These are phyloP conservation scores for Moniliella sp. DNA, from an alignment of 1,284 basidiomycete species.

Conservation along the genomic window DNA sequence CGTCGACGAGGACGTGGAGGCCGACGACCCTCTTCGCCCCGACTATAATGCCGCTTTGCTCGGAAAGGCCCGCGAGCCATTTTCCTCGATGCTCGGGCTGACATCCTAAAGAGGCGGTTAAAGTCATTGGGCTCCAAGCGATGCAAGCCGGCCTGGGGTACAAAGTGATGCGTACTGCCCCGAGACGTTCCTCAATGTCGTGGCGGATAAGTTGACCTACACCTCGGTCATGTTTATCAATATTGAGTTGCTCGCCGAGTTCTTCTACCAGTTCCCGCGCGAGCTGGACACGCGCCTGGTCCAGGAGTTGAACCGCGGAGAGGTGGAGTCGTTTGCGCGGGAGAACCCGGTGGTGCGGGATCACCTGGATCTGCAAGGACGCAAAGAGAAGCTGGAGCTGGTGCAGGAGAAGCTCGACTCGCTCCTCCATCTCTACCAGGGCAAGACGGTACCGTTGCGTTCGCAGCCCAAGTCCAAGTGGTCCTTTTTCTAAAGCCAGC, in stretches of 20 bases:
- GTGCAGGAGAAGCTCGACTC: slow-evolving; percentile 38
- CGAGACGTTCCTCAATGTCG: slow-evolving; percentile 83
- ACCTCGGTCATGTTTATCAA: slow-evolving; percentile 94
- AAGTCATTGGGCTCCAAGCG: slow-evolving; percentile 64
- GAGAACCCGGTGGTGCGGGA: slow-evolving; percentile 68
- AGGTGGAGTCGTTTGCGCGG: slow-evolving; percentile 68
- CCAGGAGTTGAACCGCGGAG: slow-evolving; percentile 66
- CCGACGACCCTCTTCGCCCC: slow-evolving; percentile 37
- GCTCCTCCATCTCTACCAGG: slow-evolving; percentile 33
- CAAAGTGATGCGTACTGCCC: slow-evolving; percentile 74
- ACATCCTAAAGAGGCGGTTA: slow-evolving; percentile 62
- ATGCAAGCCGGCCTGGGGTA: slow-evolving; percentile 64
- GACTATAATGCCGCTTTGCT: slow-evolving; percentile 53
- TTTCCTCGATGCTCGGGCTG: slow-evolving; percentile 58
- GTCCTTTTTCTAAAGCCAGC: slow-evolving; percentile 17
- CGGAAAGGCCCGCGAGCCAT: slow-evolving; percentile 64
- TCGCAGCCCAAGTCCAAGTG: slow-evolving; percentile 9
- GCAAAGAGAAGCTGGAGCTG: slow-evolving; percentile 93
- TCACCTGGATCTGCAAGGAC: slow-evolving; percentile 84
- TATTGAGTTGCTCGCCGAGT: slow-evolving; percentile 71
- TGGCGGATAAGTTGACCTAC: slow-evolving; percentile 86
- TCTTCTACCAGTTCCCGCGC: slow-evolving; percentile 96
- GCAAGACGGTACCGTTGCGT: slow-evolving; percentile 10
- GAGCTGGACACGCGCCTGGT: slow-evolving; percentile 89
- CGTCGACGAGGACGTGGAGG: slow-evolving; percentile 20